These are phyloP conservation scores for Sodiomyces alkalinus DNA, from an alignment of 2,329 filamentous ascomycete genomes.

Conservation along the genomic window DNA sequence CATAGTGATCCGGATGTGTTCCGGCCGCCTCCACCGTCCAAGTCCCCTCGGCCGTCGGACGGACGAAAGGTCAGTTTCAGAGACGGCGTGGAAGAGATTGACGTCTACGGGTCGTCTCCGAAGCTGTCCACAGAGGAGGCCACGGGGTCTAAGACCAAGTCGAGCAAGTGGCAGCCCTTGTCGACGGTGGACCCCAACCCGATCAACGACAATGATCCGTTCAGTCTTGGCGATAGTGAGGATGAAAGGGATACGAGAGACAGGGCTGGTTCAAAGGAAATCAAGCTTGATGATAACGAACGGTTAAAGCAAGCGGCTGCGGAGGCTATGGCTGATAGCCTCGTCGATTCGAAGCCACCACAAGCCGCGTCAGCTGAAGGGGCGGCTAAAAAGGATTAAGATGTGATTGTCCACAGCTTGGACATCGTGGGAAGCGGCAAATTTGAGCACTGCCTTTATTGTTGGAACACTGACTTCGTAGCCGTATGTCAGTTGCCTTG, in stretches of 20 bases:
- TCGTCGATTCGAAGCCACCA: slow-evolving; percentile 25
- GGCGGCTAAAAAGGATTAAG: slow-evolving; percentile 19
- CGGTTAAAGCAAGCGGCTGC: slow-evolving; percentile 50
- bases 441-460: too few relatives aligned
- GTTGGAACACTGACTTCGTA: too few relatives aligned
- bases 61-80: slow-evolving; percentile 42
- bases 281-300: slow-evolving; percentile 41
- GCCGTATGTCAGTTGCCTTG: too few relatives aligned
- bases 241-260: slow-evolving; percentile 72
- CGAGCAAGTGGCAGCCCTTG: slow-evolving; percentile 95
- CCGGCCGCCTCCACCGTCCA: slow-evolving; percentile 45
- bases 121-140: slow-evolving; percentile 36
- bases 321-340: slow-evolving; percentile 41
- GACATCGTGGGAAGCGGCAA: too few relatives aligned
- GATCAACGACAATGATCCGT: slow-evolving; percentile 68
- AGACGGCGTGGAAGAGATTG: slow-evolving; percentile 61
- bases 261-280: slow-evolving; percentile 33
- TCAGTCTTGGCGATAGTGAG: slow-evolving; percentile 90
- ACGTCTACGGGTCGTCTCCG: slow-evolving; percentile 54
- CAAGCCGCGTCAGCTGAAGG: slow-evolving; percentile 15
- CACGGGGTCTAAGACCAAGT: slow-evolving; percentile 38
- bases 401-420: too few relatives aligned
- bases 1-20: slow-evolving; percentile 64
- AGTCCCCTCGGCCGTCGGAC: slow-evolving; percentile 32
- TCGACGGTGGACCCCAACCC: slow-evolving; percentile 58